These are phyloP conservation scores for Crithidia expoeki DNA, from an alignment of 208 protist genomes.

Conservation along the genomic window DNA sequence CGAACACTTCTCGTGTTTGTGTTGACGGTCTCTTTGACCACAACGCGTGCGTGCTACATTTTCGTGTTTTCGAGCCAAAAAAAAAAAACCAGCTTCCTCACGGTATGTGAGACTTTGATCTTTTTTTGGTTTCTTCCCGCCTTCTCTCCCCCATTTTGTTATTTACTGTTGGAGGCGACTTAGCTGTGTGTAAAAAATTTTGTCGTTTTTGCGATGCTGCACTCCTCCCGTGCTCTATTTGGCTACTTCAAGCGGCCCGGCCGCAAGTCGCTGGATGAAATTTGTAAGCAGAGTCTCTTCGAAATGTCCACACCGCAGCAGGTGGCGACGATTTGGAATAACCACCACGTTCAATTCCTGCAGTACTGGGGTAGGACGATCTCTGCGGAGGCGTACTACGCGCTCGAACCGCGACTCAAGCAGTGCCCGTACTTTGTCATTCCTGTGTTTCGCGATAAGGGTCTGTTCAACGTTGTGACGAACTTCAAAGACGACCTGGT, in stretches of 20 bases:
- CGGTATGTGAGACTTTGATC: too few relatives aligned
- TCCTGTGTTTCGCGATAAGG: conserved; percentile 90
- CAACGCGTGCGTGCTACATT: too few relatives aligned
- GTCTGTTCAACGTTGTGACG: conserved; percentile 92
- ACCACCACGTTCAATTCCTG: conserved; percentile 87
- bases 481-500: conserved; percentile 91
- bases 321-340: conserved; percentile 87
- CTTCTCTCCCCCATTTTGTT: conserved; percentile 5
- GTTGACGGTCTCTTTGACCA: too few relatives aligned
- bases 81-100: too few relatives aligned
- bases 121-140: not conserved
- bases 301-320: conserved; percentile 73
- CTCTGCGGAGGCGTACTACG: conserved; percentile 80
- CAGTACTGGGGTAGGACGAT: conserved; percentile 92
- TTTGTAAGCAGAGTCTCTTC: conserved; percentile 82
- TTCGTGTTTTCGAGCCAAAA: too few relatives aligned
- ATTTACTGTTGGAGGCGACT: too few relatives aligned
- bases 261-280: conserved; percentile 88
- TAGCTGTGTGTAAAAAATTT: too few relatives aligned
- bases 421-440: conserved; percentile 91
- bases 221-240: conserved; percentile 15
- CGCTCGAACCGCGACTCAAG: conserved; percentile 80
- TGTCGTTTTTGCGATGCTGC: conserved; percentile 71
- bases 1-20: too few relatives aligned
- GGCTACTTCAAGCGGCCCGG: conserved; percentile 80